Evolutionary conservation across 2,329 filamentous ascomycete genomes (phyloP).

Genomic region (Setomelanomma holmii): DNA sequence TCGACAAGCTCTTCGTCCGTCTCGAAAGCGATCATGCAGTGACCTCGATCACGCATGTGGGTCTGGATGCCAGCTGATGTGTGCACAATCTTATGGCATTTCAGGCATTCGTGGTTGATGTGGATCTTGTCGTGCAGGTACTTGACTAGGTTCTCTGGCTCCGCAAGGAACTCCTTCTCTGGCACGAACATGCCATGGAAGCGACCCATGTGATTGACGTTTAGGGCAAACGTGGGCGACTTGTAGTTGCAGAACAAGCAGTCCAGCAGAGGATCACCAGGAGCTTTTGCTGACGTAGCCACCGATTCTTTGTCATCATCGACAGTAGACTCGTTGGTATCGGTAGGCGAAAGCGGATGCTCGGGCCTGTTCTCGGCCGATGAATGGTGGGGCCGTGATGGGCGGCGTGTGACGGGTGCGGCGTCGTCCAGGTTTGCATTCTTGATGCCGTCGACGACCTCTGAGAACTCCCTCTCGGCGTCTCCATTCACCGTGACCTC

Average conservation of each 20-base stretch:
- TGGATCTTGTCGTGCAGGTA: slow-evolving; percentile 82
- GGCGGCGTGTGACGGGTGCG: slow-evolving; percentile 52
- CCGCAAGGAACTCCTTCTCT: slow-evolving; percentile 81
- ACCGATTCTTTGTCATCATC: slow-evolving; percentile 51
- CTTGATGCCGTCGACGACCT: slow-evolving; percentile 79
- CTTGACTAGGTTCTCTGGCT: slow-evolving; percentile 80
- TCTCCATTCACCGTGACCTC: slow-evolving; percentile 67
- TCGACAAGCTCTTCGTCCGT: slow-evolving; percentile 90
- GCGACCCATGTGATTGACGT: slow-evolving; percentile 87
- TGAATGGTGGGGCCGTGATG: slow-evolving; percentile 51
- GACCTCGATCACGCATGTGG: slow-evolving; percentile 95
- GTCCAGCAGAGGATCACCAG: slow-evolving; percentile 52
- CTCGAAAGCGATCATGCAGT: slow-evolving; percentile 95
- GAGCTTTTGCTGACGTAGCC: slow-evolving; percentile 35
- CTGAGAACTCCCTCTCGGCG: slow-evolving; percentile 75
- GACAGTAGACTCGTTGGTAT: slow-evolving; percentile 40
- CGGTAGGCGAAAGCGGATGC: slow-evolving; percentile 47
- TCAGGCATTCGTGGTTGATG: slow-evolving; percentile 82
- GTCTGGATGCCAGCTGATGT: slow-evolving; percentile 85
- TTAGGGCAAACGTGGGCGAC: slow-evolving; percentile 77
- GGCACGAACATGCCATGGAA: slow-evolving; percentile 96
- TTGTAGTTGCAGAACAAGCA: slow-evolving; percentile 95
- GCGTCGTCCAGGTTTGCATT: slow-evolving; percentile 61
- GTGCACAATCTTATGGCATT: slow-evolving; percentile 82
- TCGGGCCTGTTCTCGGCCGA: slow-evolving; percentile 41